These are phyloP conservation scores for Diplodia scrobiculata DNA, from an alignment of 2,329 filamentous ascomycete genomes.

Conservation along the genomic window DNA sequence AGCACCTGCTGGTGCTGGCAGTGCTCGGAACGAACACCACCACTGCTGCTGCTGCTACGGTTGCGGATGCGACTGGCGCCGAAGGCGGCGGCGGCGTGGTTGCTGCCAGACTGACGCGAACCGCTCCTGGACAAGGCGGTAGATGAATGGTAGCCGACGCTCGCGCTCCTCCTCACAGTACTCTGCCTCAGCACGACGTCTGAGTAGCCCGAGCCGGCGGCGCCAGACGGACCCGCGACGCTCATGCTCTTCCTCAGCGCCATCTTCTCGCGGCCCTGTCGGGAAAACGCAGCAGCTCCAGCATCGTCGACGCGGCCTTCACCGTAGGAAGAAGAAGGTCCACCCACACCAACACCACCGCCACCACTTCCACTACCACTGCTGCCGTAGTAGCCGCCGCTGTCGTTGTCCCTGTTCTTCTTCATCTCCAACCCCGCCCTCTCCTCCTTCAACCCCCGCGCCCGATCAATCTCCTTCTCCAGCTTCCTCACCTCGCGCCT, in stretches of 20 bases:
- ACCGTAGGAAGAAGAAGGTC: no score
- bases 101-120: neutral
- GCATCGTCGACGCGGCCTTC: no score
- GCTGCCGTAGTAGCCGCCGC: no score
- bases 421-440: neutral
- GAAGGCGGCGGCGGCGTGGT: neutral
- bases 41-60: neutral
- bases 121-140: neutral
- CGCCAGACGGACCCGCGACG: neutral
- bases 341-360: no score
- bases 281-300: no score
- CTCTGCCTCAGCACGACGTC: neutral
- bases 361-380: neutral
- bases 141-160: neutral
- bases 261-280: neutral
- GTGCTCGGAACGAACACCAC: neutral
- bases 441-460: no score
- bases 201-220: neutral
- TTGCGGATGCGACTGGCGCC: no score
- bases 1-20: neutral
- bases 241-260: constrained; percentile 1
- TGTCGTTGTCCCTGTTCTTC: no score
- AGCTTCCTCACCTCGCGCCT: neutral
- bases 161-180: neutral
- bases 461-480: neutral